Percentiles rank a stretch among this genome's conserved stretches.
phyloP scores from a whole-genome alignment of 108 stramenopile species.

The Epithemia pelagica region DNA sequence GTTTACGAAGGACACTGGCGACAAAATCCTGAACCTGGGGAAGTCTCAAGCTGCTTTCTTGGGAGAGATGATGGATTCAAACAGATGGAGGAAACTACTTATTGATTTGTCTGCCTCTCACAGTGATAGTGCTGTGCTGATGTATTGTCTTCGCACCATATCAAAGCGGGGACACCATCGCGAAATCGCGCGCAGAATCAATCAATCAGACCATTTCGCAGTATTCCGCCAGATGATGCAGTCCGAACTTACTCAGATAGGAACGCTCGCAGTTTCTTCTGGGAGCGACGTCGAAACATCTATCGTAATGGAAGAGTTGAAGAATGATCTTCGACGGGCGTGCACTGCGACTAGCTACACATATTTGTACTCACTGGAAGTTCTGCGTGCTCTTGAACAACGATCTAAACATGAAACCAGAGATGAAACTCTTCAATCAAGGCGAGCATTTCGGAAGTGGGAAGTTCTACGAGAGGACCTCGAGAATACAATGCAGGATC shows the following conservation, averaged over 20 bases:
- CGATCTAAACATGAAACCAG: slow-evolving; percentile 16
- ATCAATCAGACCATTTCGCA: slow-evolving; percentile 81
- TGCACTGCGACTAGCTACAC: slow-evolving; percentile 82
- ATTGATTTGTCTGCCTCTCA: slow-evolving; percentile 78
- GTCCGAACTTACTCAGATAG: slow-evolving; percentile 60
- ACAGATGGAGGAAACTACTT: slow-evolving; percentile 70
- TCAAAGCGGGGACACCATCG: slow-evolving; percentile 79
- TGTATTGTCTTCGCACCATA: slow-evolving; percentile 68
- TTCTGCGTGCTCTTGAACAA: slow-evolving; percentile 21
- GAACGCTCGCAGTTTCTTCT: slow-evolving; percentile 42
- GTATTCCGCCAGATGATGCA: slow-evolving; percentile 75
- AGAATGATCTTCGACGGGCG: slow-evolving; percentile 57
- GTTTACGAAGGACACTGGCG: slow-evolving; percentile 63
- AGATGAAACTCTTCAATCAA: slow-evolving; percentile 5
- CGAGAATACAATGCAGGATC: slow-evolving; percentile 62
- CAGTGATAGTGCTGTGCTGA: slow-evolving; percentile 69
- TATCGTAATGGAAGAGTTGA: slow-evolving; percentile 42
- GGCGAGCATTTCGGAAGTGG: slow-evolving; percentile 62
- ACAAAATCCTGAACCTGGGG: slow-evolving; percentile 59
- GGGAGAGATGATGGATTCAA: slow-evolving; percentile 77
- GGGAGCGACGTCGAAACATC: slow-evolving; percentile 38
- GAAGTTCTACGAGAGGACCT: slow-evolving; percentile 67
- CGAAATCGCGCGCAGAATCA: slow-evolving; percentile 75
- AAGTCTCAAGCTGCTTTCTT: slow-evolving; percentile 67
- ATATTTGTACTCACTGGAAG: slow-evolving; percentile 66